Evolutionary conservation across 1,284 basidiomycete genomes (phyloP), one percentile per base, ranked within the genome.

Genomic region (Macrocystidia cucumis): DNA sequence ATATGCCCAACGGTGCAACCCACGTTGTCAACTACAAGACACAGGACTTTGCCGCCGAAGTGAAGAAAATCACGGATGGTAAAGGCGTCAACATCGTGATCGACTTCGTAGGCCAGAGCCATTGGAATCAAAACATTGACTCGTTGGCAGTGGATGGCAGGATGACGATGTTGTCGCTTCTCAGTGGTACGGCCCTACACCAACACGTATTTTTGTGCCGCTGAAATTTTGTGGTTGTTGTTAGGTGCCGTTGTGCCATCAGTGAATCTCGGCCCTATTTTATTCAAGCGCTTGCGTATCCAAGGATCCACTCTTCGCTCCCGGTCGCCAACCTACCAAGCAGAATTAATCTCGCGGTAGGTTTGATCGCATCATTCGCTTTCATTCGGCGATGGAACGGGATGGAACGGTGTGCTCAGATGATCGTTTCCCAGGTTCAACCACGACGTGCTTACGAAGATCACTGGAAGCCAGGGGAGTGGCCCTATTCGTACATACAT

Each of bases 221-320:
- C 29, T n/a, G 14, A 21, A 20, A 22, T 6, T 5, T 7, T 9
- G n/a, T 5, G 2, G 3, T 14, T 12, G 11, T 19, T 9, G 9
- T 22, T 17, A 75, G 93, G 92, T 16, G 57, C 68, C 14, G 67
- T 70, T 29, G 73, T 90, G 19, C 59, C 74, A 19, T 69, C 69
- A n/a, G 60, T 78, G 38, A 72, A 86, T 55, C 60, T 96, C 19
- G 57, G 52, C 2, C 78, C 76, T 6, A 69, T 97, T 37, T 60
- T 93, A 36, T 82, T 69, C 62, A 98, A 97, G 65, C 80, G 93
- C 5, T 71, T 98, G 38, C 78, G 81, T 8, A 81, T 98, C 37
- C 82, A 92, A 57, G 93, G 92, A 14, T 88, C 87, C 9, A 96
- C 91, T 0, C 65, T 97, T 26, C 79, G 92, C 24, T 81, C 84